Base-by-base conservation (phyloP, 176 grass and related monocot genomes). In the Lolium multiflorum region DNA sequence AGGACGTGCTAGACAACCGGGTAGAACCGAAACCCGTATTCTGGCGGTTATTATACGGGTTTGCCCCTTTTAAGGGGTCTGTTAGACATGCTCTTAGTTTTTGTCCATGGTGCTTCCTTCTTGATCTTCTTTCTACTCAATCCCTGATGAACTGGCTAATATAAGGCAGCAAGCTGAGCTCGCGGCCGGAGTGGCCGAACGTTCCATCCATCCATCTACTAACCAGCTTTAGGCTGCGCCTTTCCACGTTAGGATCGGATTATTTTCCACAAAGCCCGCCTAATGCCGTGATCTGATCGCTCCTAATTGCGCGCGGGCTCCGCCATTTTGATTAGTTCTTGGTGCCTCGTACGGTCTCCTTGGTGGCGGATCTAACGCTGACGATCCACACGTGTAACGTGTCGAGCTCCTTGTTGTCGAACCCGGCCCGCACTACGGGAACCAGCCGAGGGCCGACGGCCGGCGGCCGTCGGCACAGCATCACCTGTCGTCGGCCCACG, bases 241-340 rank as follows among this genome's bases (percentile, higher is more conserved):
- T 71, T 79, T 65, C 11, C 43, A 81, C n/a, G 57, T 6, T 39
- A 80, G 39, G 39, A 79, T 62, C 18, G 25, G 48, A 6, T 9
- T 28, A 11, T 10, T 15, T 17, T 10, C 3, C 4, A 38, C 9
- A 17, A 20, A 47, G 15, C 31, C n/a, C 8, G 81, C 15, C 17
- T 46, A 47, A 60, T 11, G 68, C 31, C 38, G 21, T 62, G 52
- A 18, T 71, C 60, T 48, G 48, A 38, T 76, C 50, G 13, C 38
- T 59, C 71, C 11, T 49, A 39, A 82, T 54, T 41, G 79, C 64
- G 48, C 64, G 64, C 7, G 48, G 80, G 48, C 49, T 87, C 37
- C 60, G 79, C 52, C 41, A 62, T 48, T 52, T 4, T n/a, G 18
- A n/a, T n/a, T 74, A 18, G 38, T 86, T 78, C n/a, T 20, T 22